phyloP scores from a whole-genome alignment of 768 basidiomycete species.

The Pisolithus microcarpus region DNA sequence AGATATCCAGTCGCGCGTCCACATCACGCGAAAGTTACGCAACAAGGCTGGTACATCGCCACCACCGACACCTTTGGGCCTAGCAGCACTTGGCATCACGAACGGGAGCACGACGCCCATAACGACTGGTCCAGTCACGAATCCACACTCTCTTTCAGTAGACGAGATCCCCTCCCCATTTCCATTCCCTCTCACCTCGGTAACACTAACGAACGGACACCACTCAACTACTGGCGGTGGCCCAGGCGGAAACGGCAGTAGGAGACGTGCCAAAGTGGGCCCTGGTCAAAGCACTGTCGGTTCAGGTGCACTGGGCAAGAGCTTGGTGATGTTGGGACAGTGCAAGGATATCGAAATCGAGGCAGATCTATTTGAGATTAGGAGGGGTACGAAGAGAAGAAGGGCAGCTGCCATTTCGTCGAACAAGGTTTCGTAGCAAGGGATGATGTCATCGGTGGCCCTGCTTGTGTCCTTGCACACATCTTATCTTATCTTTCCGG shows the following conservation, averaged over 20 bases:
- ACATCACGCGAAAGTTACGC: constrained; percentile 77
- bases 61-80: constrained; percentile 62
- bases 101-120: constrained; percentile 49
- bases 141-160: constrained; percentile 78
- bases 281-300: constrained; percentile 48
- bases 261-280: constrained; percentile 46
- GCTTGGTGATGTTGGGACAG: constrained; percentile 45
- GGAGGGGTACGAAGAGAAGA: constrained; percentile 61
- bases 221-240: constrained; percentile 26
- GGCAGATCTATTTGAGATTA: constrained; percentile 69
- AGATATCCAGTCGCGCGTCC: constrained; percentile 70
- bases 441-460: neutral
- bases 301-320: constrained; percentile 69
- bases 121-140: constrained; percentile 62
- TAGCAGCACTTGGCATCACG: constrained; percentile 25
- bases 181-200: constrained; percentile 63
- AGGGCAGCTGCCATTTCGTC: constrained; percentile 27
- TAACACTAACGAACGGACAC: constrained; percentile 33
- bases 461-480: neutral
- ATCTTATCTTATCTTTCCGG: constrained; percentile 26
- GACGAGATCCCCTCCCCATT: constrained; percentile 85
- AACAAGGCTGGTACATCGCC: constrained; percentile 76
- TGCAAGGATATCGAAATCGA: constrained; percentile 70
- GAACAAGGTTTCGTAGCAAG: constrained; percentile 21
- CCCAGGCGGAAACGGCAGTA: constrained; percentile 32